Evolutionary conservation across 371 early-diverging fungal species (phyloP).

Genomic region (Rozella allomycis): DNA sequence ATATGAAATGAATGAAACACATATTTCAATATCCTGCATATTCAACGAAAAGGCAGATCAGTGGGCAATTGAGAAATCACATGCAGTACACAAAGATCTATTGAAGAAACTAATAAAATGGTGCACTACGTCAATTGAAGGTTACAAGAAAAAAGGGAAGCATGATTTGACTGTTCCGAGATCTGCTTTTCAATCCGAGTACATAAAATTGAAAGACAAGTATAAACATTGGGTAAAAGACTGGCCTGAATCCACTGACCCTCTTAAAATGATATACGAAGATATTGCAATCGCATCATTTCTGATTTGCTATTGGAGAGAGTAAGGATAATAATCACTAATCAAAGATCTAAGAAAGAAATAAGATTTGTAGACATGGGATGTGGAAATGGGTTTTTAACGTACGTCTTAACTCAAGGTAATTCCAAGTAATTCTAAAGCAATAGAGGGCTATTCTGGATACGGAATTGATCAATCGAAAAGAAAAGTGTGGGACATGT

Average conservation of each 20-base stretch:
- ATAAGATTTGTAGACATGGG: conserved; percentile 60
- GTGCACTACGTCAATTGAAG: too few species aligned
- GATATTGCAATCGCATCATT: conserved; percentile 65
- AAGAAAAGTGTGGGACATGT: conserved; percentile 50
- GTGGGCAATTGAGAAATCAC: too few species aligned
- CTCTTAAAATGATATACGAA: conserved; percentile 59
- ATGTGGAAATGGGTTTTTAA: conserved; percentile 75
- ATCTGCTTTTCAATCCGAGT: conserved; percentile 34
- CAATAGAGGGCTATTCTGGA: conserved; percentile 53
- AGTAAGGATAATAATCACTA: conserved; percentile 8
- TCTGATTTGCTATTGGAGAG: conserved; percentile 46
- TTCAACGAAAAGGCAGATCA: too few species aligned
- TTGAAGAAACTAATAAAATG: too few species aligned
- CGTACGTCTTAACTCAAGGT: conserved; percentile 47
- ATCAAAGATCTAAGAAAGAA: neutral
- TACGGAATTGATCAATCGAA: conserved; percentile 51
- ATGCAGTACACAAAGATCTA: too few species aligned
- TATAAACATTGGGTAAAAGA: conserved; percentile 30
- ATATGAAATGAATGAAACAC: too few species aligned
- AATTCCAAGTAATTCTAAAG: too few species aligned
- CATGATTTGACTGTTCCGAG: conserved; percentile 49
- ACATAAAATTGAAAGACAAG: conserved; percentile 36
- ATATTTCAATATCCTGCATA: too few species aligned
- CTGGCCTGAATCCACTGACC: conserved; percentile 62
- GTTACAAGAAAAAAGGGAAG: conserved; percentile 43